phyloP scores from a whole-genome alignment of 2,329 filamentous ascomycete species.

The Fusarium sp. region DNA sequence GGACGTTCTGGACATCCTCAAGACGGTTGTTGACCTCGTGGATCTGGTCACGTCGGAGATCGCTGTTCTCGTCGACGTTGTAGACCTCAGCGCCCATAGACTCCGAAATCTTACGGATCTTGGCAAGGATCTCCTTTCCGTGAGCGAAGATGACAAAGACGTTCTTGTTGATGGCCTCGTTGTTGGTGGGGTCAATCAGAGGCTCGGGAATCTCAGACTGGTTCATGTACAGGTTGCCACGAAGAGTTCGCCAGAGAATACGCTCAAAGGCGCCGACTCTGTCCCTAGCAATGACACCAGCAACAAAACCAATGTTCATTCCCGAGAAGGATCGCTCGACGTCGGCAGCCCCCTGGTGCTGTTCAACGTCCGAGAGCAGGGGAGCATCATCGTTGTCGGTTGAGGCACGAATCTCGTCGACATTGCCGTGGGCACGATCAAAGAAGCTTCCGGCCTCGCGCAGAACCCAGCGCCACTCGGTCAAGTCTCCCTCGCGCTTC shows the following conservation, averaged over 20 bases:
- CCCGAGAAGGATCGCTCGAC: constrained; percentile 88
- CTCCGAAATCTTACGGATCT: constrained; percentile 99
- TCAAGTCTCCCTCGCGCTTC: constrained; percentile 95
- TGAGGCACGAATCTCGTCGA: constrained; percentile 93
- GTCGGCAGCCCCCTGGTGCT: constrained; percentile 72
- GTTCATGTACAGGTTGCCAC: constrained; percentile 99
- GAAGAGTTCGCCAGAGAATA: constrained; percentile 95
- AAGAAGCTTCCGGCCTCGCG: constrained; percentile 98
- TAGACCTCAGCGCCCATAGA: constrained; percentile 96
- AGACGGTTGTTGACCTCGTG: constrained; percentile 96
- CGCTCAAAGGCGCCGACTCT: constrained; percentile 95
- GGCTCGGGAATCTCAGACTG: constrained; percentile 97
- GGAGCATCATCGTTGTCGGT: constrained; percentile 92
- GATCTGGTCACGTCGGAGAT: constrained; percentile 92
- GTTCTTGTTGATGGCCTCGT: constrained; percentile 93
- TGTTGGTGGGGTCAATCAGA: constrained; percentile 88
- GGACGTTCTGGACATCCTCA: constrained; percentile 87
- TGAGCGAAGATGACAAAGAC: constrained; percentile 99
- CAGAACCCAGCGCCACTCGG: constrained; percentile 97
- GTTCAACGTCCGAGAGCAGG: constrained; percentile 89
- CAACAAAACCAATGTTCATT: constrained; percentile 99
- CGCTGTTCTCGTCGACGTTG: constrained; percentile 96
- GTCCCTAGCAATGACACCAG: constrained; percentile 92
- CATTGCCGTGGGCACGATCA: constrained; percentile 92
- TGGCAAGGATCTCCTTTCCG: constrained; percentile 96